Evolutionary conservation across 179 eudicot species (phyloP), one percentile per base, ranked within the genome.

Genomic region (Amaranthus tricolor): DNA sequence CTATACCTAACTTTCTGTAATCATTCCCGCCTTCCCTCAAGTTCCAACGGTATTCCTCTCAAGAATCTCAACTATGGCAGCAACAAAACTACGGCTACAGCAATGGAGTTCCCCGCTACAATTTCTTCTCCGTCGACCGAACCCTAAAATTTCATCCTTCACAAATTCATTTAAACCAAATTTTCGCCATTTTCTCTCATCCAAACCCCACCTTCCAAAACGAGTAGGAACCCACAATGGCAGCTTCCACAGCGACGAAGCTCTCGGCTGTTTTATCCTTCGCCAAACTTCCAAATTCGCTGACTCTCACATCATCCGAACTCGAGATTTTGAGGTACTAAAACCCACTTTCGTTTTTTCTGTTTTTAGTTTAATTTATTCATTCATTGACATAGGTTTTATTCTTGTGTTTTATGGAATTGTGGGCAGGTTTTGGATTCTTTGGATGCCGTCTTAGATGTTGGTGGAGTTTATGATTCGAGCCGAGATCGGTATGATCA

Each of bases 171-270:
- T 19, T 20, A 67, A 68, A 0, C 58, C 72, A 4, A 49, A 52
- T 69, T n/a, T 70, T 0, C 70, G 61, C 15, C 71, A 13, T 43
- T 49, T 59, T 13, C 17, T 62, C 78, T 81, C 89, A 40, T 76
- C 90, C 40, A 44, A n/a, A 12, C 5, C 55, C 77, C 16, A 64
- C 64, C 79, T 85, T 17, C 52, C 67, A 1, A 88, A 85, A 84
- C 89, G 89, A 9, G 85, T 93, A 40, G 98, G 97, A 47, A 93
- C 98, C 48, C 99, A 95, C 90, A 89, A 89, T n/a, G 99, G 99
- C 4, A 93, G 92, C 86, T 95, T 95, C 80, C 99, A 95, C 78
- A 90, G 98, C 78, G 99, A 95, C 77, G 99, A 95, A 77, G 98
- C 99, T 59, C 89, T 95, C 7, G 99, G 91, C 11, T 95, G 97